These are phyloP conservation scores for Alternaria triticimaculans DNA, from an alignment of 2,329 filamentous ascomycete genomes.

Conservation along the genomic window DNA sequence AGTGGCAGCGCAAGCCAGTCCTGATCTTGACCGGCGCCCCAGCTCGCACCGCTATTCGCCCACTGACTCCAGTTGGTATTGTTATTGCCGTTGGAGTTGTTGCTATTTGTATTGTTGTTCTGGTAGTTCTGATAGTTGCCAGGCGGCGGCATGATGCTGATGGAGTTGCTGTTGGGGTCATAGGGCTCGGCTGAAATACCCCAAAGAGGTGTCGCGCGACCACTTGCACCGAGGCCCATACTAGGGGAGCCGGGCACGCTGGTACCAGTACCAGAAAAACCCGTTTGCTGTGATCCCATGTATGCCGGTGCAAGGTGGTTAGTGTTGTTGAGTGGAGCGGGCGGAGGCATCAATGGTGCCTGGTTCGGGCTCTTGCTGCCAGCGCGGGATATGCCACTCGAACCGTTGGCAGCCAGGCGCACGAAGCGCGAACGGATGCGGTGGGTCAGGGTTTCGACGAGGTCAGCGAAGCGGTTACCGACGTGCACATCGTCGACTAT, in stretches of 20 bases:
- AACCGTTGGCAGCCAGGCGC: slow-evolving; percentile 60
- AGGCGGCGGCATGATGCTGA: slow-evolving; percentile 58
- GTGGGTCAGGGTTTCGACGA: slow-evolving; percentile 79
- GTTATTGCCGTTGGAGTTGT: slow-evolving; percentile 15
- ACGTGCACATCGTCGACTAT: slow-evolving; percentile 87
- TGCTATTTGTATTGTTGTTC: slow-evolving; percentile 21
- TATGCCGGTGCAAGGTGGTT: slow-evolving; percentile 25
- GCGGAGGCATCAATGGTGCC: slow-evolving; percentile 45
- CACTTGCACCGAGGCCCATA: slow-evolving; percentile 35
- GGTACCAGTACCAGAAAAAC: slow-evolving; percentile 26
- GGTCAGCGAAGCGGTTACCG: slow-evolving; percentile 81
- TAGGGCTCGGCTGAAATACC: slow-evolving; percentile 55
- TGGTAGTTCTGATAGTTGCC: slow-evolving; percentile 28
- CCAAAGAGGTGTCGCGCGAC: slow-evolving; percentile 49
- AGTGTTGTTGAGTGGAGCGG: slow-evolving; percentile 21
- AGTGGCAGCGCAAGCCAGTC: slow-evolving; percentile 69
- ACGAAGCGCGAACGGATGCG: slow-evolving; percentile 75
- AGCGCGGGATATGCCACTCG: slow-evolving; percentile 48
- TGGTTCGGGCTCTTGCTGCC: slow-evolving; percentile 35
- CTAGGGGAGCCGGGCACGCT: slow-evolving; percentile 36
- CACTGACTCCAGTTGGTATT: slow-evolving; percentile 29
- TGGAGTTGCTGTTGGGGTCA: slow-evolving; percentile 52
- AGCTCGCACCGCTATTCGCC: slow-evolving; percentile 25
- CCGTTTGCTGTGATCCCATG: slow-evolving; percentile 12
- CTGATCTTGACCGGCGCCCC: slow-evolving; percentile 44